Percentiles rank a stretch among this genome's conserved stretches.
These are phyloP conservation scores for Uronychia setigera DNA, from an alignment of 73 alveolate species.

Conservation along the genomic window DNA sequence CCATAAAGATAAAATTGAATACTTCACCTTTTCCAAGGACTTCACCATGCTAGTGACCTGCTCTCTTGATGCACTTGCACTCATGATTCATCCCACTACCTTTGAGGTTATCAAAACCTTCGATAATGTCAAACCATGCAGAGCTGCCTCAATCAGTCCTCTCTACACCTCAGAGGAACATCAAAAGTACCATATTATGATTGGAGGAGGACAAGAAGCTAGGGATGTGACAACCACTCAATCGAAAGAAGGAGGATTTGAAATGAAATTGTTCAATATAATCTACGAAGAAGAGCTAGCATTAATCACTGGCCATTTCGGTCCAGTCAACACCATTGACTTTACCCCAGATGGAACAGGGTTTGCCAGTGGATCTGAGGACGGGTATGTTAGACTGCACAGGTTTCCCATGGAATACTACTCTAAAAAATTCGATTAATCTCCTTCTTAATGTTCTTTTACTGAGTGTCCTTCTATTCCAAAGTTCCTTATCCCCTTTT, in stretches of 20 bases:
- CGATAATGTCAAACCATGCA: slow-evolving; percentile 74
- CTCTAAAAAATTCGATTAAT: slow-evolving; percentile 52
- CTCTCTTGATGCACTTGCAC: slow-evolving; percentile 72
- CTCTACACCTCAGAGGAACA: slow-evolving; percentile 49
- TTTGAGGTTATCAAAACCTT: slow-evolving; percentile 58
- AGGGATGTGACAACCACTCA: slow-evolving; percentile 86
- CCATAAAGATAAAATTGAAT: slow-evolving; percentile 66
- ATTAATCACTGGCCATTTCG: slow-evolving; percentile 87
- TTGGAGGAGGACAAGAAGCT: slow-evolving; percentile 94
- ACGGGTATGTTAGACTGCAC: slow-evolving; percentile 85
- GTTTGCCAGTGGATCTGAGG: slow-evolving; percentile 88
- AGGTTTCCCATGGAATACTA: slow-evolving; percentile 77
- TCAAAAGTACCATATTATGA: slow-evolving; percentile 75
- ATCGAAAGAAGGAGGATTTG: slow-evolving; percentile 80
- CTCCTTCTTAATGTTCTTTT: not conserved
- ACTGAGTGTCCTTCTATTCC: not conserved
- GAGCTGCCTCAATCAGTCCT: slow-evolving; percentile 77
- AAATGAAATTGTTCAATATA: slow-evolving; percentile 73
- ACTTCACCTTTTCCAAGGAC: slow-evolving; percentile 69
- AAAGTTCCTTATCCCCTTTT: not conserved
- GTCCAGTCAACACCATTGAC: slow-evolving; percentile 85
- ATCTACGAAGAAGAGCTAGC: slow-evolving; percentile 83
- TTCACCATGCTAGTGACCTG: slow-evolving; percentile 79
- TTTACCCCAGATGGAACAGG: slow-evolving; percentile 83
- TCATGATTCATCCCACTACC: slow-evolving; percentile 72